Evolutionary conservation across 2,329 filamentous ascomycete species (phyloP), one percentile per base, ranked within the genome.

Genomic region (Monosporascus sp.): DNA sequence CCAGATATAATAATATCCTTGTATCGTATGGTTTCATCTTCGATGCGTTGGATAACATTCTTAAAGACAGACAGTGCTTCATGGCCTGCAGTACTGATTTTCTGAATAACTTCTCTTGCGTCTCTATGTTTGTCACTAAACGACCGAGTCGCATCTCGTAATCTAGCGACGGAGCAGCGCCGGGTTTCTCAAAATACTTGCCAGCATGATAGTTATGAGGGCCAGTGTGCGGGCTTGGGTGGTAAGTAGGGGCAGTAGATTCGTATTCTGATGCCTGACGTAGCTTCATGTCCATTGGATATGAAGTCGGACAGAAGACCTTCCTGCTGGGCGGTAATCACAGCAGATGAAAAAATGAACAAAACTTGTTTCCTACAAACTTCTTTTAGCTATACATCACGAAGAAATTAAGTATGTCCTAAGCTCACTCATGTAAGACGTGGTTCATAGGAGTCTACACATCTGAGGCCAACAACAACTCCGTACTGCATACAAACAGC

Each of bases 61-160:
- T 73, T 68, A 48, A 75, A 69, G 2, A 67, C 65, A 7, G 71
- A 66, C 14, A 72, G 64, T 43, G 73, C 64, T 41, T 71, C 70
- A 53, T 65, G 66, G 1, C 71, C 72, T 7, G 69, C 66, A 24
- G 58, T 67, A 52, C 72, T 69, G 44, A 76, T 68, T 34, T 66
- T 67, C 7, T 68, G 62, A 52, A 74, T 71, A 19, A 71, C 64
- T 40, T 66, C 64, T 38, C 63, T 59, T 74, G 71, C 3, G 57
- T 53, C 37, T 70, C 63, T 5, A 76, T 50, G 27, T 72, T 61
- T 22, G 62, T 55, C 37, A 71, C 66, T n/a, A 73, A 59, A n/a
- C 62, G 60, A 37, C 62, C 26, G 19, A 72, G 49, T 17, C 66
- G 59, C n/a, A 60, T 38, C 7, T 52, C 45, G 11, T 48, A 53